These are phyloP conservation scores for Aureoboletus auriporus DNA, from an alignment of 768 basidiomycete genomes.

Conservation along the genomic window DNA sequence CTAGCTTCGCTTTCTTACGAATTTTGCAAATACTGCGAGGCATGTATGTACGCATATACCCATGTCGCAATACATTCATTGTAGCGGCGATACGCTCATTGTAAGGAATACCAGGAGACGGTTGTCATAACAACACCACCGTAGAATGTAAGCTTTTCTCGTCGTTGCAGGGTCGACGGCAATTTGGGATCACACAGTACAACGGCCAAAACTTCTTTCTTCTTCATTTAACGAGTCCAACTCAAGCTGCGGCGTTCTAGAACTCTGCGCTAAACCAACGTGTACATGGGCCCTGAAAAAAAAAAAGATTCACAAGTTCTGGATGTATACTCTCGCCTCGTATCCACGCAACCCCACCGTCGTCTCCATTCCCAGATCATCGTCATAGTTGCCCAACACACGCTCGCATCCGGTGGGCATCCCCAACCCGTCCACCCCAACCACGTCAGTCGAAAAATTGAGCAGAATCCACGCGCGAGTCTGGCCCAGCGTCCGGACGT, in stretches of 20 bases:
- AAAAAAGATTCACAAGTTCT: background rate
- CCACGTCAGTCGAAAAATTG: constrained; percentile 39
- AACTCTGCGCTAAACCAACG: background rate
- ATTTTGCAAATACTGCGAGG: too few relatives aligned
- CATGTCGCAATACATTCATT: too few relatives aligned
- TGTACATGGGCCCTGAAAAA: background rate
- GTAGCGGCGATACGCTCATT: too few relatives aligned
- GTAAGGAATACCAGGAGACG: too few relatives aligned
- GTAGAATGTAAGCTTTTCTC: too few relatives aligned
- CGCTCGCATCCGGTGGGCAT: constrained; percentile 6
- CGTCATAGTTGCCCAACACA: constrained; percentile 26
- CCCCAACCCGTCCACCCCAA: constrained; percentile 11
- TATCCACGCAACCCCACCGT: constrained; percentile 22
- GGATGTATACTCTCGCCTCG: constrained; percentile 26
- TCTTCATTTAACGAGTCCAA: background rate
- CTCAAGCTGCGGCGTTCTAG: background rate
- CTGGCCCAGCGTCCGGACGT: constrained; percentile 38
- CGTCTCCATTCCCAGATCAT: background rate
- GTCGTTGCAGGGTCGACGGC: too few relatives aligned
- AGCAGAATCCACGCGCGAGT: constrained; percentile 39
- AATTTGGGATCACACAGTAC: too few relatives aligned
- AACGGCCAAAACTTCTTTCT: background rate
- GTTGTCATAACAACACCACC: too few relatives aligned
- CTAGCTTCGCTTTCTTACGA: too few relatives aligned
- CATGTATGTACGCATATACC: too few relatives aligned